Base-by-base conservation (phyloP, 768 basidiomycete genomes). In the Agrocybe praecox region DNA sequence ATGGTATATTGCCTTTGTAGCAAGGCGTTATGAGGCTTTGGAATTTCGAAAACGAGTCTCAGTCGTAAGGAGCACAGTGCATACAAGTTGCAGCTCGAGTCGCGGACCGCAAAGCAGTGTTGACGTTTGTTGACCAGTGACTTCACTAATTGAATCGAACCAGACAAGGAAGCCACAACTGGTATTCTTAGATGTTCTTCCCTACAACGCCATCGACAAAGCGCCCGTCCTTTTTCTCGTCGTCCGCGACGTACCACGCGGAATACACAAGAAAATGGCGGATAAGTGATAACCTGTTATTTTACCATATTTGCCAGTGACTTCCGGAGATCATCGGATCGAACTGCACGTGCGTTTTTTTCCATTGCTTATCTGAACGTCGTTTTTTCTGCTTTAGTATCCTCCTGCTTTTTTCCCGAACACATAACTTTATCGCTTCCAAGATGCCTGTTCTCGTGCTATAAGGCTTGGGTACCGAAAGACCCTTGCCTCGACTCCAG, bases 361-460 rank as follows among this genome's bases (percentile, higher is more conserved):
- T 40, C 14, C 36, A 4, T 40, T 40, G 36, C 36, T 40, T 40
- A 40, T 40, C 36, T 40, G 6, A 5, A n/a, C 42, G 53, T 44
- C 62, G n/a, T 64, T 63, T 62, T 62, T 46, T 59, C 36, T 55
- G 32, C 49, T 60, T 57, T 52, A 57, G 55, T 58, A 49, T 54
- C 29, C 32, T 29, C 7, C 40, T 19, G 21, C 56, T 46, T 52
- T 43, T 6, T 34, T 55, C 52, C 33, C 32, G 36, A 42, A 48
- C 61, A 46, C 43, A 32, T 44, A 57, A 57, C 49, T 59, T 55
- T 48, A 52, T 52, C 56, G 59, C 43, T 62, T 64, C 61, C 61
- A 62, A 49, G 57, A 86, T 85, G 82, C 77, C 76, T 75, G 70
- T 81, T 65, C 74, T 85, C 71, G 70, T 75, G 68, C 74, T 72